Percentiles rank a stretch among this genome's conserved stretches.
phyloP scores from a whole-genome alignment of 345 rosid genomes.

The Salix udensis region DNA sequence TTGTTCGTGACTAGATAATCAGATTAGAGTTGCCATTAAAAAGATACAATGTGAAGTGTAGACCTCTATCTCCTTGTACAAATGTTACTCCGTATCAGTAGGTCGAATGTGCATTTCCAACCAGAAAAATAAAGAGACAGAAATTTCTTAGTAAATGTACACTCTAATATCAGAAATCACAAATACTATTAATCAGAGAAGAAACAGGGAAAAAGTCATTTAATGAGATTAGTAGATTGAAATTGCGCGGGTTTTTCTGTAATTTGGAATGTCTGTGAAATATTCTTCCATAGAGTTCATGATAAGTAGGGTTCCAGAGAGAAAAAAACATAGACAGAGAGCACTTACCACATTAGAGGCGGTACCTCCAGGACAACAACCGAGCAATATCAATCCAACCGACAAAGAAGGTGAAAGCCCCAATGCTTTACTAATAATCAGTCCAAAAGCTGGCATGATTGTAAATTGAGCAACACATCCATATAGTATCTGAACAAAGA shows the following conservation, averaged over 20 bases:
- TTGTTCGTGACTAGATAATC: too few relatives aligned
- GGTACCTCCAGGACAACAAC: conserved; percentile 68
- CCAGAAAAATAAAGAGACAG: not conserved
- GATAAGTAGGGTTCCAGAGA: not conserved
- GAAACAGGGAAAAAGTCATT: not conserved
- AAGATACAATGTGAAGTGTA: too few relatives aligned
- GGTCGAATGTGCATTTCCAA: not conserved
- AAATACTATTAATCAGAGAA: not conserved
- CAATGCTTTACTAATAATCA: conserved; percentile 43
- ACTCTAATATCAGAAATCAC: not conserved
- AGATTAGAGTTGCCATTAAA: too few relatives aligned
- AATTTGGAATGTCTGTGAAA: not conserved
- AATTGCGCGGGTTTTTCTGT: not conserved
- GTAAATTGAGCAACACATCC: conserved; percentile 62
- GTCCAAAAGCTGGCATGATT: conserved; percentile 53
- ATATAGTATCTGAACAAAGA: conserved; percentile 48
- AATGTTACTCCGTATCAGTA: not conserved
- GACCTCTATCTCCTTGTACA: not conserved
- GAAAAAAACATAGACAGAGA: not conserved
- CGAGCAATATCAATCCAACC: conserved; percentile 59
- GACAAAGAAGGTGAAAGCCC: conserved; percentile 60
- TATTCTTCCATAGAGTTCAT: not conserved
- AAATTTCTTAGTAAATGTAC: not conserved
- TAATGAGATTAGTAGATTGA: not conserved
- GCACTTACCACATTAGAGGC: conserved; percentile 70